Base-by-base conservation (phyloP, 225 moss, liverwort and hornwort genomes). In the Pleurozium schreberi region DNA sequence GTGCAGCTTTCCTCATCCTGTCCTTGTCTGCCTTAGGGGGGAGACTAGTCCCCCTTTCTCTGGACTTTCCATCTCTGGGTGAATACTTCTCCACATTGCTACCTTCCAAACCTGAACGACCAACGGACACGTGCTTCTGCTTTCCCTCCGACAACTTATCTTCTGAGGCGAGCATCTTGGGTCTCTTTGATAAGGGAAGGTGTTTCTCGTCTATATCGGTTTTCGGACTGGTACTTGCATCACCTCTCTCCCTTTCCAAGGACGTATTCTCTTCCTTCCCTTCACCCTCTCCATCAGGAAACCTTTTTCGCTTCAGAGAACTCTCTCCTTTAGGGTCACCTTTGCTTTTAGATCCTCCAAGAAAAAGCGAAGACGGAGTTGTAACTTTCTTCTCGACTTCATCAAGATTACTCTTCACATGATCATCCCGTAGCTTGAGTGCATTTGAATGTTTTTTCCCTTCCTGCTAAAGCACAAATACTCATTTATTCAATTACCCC, bases 11-110 rank as follows among this genome's bases (percentile, higher is more conserved):
- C 88, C 99, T 93, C 89, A 97, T 97, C 84, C 97, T 92, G 76
- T 97, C 97, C 90, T 99, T 97, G 63, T 95, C 96, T 77, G 96
- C 96, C 89, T 99, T 99, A 19, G 96, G 96, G 34, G 99, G 97
- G 17, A 96, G 88, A 68, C 94, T 94, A 19, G 96, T 93, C 45
- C 95, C 94, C 91, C 96, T 96, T 59, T 95, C 96, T 74, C 88
- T 82, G 21, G 81, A 80, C 87, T 92, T 95, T 14, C 88, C 83
- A 70, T 96, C 97, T 91, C 93, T 93, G 14, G 89, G 91, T 60
- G 95, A 89, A 87, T 88, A 89, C 86, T 95, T 97, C 68, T 88
- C 90, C 59, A 82, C 49, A 75, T 69, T 84, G 71, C 74, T 89
- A 57, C 89, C 87, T 4, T 93, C 95, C 89, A 92, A 89, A 89